A percentile compares a stretch with the other conserved stretches of the same genome.
These are phyloP conservation scores for Mycocentrospora acerina DNA, from an alignment of 2,329 filamentous ascomycete species.

Conservation along the genomic window DNA sequence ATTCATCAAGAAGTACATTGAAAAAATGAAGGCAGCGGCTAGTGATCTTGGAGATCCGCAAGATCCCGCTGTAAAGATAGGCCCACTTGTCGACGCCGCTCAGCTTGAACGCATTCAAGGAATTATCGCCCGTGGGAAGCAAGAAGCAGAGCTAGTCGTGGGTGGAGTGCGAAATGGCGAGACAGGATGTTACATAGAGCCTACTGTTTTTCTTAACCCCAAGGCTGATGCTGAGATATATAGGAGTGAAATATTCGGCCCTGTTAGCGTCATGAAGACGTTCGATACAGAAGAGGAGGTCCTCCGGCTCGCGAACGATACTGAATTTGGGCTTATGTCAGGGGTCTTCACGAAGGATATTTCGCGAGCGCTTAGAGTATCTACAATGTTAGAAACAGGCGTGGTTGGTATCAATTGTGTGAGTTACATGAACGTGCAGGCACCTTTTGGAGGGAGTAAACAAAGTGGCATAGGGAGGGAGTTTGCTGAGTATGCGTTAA, in stretches of 20 bases:
- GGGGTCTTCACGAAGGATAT: not conserved
- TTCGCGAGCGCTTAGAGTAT: not conserved
- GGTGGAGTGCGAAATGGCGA: constrained; percentile 28
- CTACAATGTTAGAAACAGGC: not conserved
- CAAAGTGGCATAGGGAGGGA: constrained; percentile 1
- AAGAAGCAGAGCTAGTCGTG: constrained; percentile 26
- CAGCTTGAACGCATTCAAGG: constrained; percentile 30
- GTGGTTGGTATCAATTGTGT: not conserved
- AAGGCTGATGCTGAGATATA: constrained; percentile 29
- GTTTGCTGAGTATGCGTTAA: not conserved
- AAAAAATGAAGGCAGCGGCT: constrained; percentile 21
- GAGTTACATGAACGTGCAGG: not conserved
- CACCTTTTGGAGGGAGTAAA: constrained; percentile 3
- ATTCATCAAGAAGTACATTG: no score
- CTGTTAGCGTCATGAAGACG: constrained; percentile 29
- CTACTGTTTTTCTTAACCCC: constrained; percentile 36
- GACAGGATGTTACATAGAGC: constrained; percentile 31
- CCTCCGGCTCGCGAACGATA: constrained; percentile 34
- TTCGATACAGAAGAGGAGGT: constrained; percentile 40
- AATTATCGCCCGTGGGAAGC: constrained; percentile 27
- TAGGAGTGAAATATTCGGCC: constrained; percentile 38
- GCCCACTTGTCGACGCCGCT: constrained; percentile 29
- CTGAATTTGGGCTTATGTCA: constrained; percentile 28
- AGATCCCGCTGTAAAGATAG: constrained; percentile 23
- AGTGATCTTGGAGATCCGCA: constrained; percentile 15